Conservation (phyloP, 2,329 filamentous ascomycete genomes). For the Aspergillus sp. region DNA sequence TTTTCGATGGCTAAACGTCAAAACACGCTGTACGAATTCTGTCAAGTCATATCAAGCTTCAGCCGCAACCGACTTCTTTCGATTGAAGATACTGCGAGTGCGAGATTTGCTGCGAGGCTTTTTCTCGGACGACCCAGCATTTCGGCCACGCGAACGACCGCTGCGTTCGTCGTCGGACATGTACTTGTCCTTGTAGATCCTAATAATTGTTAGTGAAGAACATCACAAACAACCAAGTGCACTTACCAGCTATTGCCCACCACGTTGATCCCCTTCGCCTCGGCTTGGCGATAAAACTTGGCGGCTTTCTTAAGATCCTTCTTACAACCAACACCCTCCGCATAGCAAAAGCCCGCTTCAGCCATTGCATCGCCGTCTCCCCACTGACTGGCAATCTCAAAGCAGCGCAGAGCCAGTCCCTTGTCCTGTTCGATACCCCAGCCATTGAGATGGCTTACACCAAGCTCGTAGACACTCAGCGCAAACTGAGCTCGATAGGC, state of each 20-base stretch:
- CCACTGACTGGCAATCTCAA: conserved; percentile 94
- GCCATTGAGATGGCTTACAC: conserved; percentile 94
- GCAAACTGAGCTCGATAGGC: conserved; percentile 90
- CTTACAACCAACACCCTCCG: conserved; percentile 86
- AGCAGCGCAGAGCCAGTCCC: conserved; percentile 78
- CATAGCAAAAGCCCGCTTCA: conserved; percentile 94
- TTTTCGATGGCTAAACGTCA: background rate
- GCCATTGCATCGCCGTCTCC: conserved; percentile 90
- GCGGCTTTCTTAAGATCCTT: conserved; percentile 95
- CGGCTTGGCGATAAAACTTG: conserved; percentile 82
- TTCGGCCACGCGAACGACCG: conserved; percentile 28
- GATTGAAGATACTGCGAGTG: conserved; percentile 67
- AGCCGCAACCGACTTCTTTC: conserved; percentile 44
- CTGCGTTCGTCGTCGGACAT: conserved; percentile 57
- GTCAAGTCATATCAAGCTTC: conserved; percentile 13
- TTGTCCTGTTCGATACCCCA: conserved; percentile 97
- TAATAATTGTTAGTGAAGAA: conserved; percentile 31
- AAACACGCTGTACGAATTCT: background rate
- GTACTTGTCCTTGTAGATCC: conserved; percentile 97
- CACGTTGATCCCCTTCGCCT: conserved; percentile 93
- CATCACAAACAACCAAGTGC: conserved; percentile 6
- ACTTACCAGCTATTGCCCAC: conserved; percentile 95
- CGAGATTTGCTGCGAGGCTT: conserved; percentile 72
- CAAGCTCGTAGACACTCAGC: conserved; percentile 90
- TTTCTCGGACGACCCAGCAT: conserved; percentile 50